Base-by-base conservation (phyloP, 805 yeast genomes). In the Yamadazyma olivae region DNA sequence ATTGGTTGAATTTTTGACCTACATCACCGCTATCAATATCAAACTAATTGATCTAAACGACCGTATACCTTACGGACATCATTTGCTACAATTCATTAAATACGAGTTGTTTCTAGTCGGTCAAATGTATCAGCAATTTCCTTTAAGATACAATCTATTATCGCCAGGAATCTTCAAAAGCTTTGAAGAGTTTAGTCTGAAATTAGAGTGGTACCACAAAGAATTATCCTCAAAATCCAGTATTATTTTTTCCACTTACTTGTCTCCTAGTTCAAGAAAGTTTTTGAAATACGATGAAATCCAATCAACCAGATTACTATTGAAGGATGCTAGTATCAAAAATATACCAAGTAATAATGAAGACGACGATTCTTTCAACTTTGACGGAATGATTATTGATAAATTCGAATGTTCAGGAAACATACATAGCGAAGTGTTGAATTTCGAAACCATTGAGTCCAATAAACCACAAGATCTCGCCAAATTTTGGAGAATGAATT, bases 351-450 rank as follows among this genome's bases (percentile, higher is more conserved):
- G 32, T 29, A 3, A 10, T 4, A 27, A 12, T 15, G 13, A 27
- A 27, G 30, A 27, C 8, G 47, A 43, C 13, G 48, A 44, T 16
- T 37, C 44, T 9, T 27, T 44, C 12, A 30, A 34, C 14, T 28
- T 44, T 1, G 45, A 44, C 29, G 41, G 36, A 4, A 27, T 50
- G 46, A 50, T 56, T 13, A 40, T 55, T 50, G 41, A 48, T 26
- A 38, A 45, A 15, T 57, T 57, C 39, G 48, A 54, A 29, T 57
- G 61, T 35, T 48, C 53, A 6, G 61, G 61, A 5, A 54, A 43
- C 21, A 40, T 55, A 2, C 48, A 49, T 20, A 48, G 45, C 23
- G 63, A 57, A 42, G 50, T 56, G 24, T 42, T 52, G 30, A 30
- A 32, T 13, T 57, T 53, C 40, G 63, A 57, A 39, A 49, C 56